A percentile compares a stretch with the other conserved stretches of the same genome.
Evolutionary conservation across 176 grass and related monocot genomes (phyloP).

Genomic region (Phoenix dactylifera): DNA sequence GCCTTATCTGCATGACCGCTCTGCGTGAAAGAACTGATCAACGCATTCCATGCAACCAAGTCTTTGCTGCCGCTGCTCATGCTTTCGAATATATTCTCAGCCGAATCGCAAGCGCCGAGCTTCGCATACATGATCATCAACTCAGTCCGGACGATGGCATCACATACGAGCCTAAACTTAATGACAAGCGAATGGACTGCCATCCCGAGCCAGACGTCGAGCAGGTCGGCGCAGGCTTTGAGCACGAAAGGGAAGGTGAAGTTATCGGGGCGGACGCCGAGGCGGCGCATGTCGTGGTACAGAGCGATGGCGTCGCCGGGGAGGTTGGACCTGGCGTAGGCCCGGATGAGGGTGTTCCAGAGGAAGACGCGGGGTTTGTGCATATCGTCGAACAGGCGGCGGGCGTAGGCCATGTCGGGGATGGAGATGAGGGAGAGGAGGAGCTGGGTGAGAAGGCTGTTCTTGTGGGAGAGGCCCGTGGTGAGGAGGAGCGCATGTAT

Average conservation of each 20-base stretch:
- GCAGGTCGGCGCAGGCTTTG: constrained; percentile 8
- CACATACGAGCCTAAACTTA: background rate
- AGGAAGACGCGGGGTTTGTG: constrained; percentile 16
- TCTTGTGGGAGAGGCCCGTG: constrained; percentile 11
- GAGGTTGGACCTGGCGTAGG: background rate
- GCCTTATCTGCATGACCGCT: constrained; percentile 9
- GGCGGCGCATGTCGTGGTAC: constrained; percentile 1
- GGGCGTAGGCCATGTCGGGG: constrained; percentile 1
- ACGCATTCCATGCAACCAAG: constrained; percentile 13
- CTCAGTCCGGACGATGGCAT: constrained; percentile 3
- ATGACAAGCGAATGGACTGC: constrained; percentile 2
- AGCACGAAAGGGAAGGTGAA: constrained; percentile 21
- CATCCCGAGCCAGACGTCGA: background rate
- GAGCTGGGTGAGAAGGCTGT: constrained; percentile 9
- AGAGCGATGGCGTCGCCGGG: background rate
- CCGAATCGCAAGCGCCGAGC: constrained; percentile 1
- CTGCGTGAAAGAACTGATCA: constrained; percentile 9
- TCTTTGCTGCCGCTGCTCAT: background rate
- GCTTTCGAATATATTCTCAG: background rate
- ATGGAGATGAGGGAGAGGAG: constrained; percentile 3
- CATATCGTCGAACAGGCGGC: constrained; percentile 15
- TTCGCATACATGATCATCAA: constrained; percentile 14
- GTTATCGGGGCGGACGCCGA: constrained; percentile 13
- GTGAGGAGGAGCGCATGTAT: constrained; percentile 12
- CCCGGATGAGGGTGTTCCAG: constrained; percentile 18